Evolutionary conservation across 768 basidiomycete species (phyloP).

Genomic region (Coprinellus aureogranulatus): DNA sequence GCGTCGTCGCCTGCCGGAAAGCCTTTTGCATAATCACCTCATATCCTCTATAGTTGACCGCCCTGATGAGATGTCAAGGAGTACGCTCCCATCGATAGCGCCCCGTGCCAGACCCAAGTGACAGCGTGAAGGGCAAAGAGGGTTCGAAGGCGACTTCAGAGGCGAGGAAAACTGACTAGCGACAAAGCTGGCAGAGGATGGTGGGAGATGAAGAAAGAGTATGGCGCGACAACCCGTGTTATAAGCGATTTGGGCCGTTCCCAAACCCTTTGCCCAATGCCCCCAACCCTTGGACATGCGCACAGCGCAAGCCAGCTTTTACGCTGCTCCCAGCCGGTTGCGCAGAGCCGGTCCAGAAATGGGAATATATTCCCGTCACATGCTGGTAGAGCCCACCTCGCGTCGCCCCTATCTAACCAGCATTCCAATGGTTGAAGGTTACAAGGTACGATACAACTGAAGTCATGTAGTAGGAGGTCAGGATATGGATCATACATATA

Average conservation of each 20-base stretch:
- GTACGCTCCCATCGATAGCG: not conserved
- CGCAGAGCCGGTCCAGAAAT: not conserved
- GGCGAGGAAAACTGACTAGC: not conserved
- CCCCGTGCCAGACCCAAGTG: not conserved
- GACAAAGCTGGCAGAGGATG: not conserved
- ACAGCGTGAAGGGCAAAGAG: not conserved
- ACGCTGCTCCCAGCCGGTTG: not conserved
- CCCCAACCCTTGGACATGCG: constrained; percentile 8
- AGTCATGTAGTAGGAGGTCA: no score
- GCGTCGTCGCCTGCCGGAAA: not conserved
- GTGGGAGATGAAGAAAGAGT: constrained; percentile 2
- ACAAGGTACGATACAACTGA: no score
- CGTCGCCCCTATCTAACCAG: no score
- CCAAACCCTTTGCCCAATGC: constrained; percentile 10
- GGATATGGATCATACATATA: no score
- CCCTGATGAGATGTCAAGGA: no score
- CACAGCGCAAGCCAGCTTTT: not conserved
- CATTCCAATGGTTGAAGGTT: no score
- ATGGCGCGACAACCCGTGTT: not conserved
- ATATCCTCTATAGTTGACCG: not conserved
- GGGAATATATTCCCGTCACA: not conserved
- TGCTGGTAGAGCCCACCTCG: no score
- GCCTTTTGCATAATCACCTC: constrained; percentile 1
- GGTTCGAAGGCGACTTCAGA: not conserved
- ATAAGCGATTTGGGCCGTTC: not conserved